Base-by-base conservation (phyloP, 495 filamentous ascomycete species). In the Hypoxylon rickii region DNA sequence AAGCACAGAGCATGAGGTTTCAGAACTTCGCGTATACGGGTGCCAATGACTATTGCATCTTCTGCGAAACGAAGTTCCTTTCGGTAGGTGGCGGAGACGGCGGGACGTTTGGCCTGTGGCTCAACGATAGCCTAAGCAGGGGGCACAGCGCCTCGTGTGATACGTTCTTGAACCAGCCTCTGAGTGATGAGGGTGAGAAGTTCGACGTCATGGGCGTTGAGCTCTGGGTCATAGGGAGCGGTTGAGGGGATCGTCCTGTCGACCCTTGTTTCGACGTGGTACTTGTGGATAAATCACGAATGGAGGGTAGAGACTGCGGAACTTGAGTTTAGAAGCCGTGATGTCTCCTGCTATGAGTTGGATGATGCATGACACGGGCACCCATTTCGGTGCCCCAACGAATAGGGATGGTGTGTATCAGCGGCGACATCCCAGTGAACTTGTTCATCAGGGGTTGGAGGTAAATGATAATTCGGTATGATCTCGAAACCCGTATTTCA, bases 21-120 rank as follows among this genome's bases (percentile, higher is more conserved):
- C 96, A 96, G 71, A 93, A 93, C 0, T 98, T 97, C 69, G 92
- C 92, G 0, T 97, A 97, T 65, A 92, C 87, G 55, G 94, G 94
- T 5, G 83, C 93, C 12, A 98, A 98, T 71, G 94, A 97, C 70
- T 78, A 96, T 68, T 86, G 94, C 77, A 95, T 97, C 61, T 87
- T 93, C 60, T 97, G 93, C 74, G 90, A 96, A 68, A 77, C 81
- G 18, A 82, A 84, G n/a, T 97, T 86, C 67, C 70, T 98, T 34
- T 91, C 86, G 65, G 73, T 96, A 1, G 92, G 92, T 24, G 92
- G 90, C 40, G 95, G 70, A 48, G 87, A 85, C 6, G 93, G 96
- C 67, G 93, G 95, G 8, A 87, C 85, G 55, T 97, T 90, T 67
- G 94, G 94, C 6, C 75, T 98, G 2, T 97, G 95, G 94, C 78